Base-by-base conservation (phyloP, 371 early-diverging fungal genomes). In the Rhizopus arrhizus region DNA sequence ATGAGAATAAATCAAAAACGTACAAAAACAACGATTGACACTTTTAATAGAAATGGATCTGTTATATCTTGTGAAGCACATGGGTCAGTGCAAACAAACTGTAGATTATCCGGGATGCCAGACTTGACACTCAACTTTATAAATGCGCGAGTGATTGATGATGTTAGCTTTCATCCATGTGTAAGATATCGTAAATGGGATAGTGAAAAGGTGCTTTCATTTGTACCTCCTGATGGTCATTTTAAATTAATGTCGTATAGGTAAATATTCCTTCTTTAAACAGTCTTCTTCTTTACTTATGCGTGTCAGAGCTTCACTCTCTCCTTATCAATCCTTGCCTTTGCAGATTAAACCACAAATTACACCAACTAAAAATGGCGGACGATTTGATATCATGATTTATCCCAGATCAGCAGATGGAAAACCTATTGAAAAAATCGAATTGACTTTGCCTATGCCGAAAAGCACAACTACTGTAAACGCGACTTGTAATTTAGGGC, bases 211-310 rank as follows among this genome's bases (percentile, higher is more conserved):
- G 75, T 85, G 2, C 72, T 97, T 15, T 92, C 91, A 3, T 97
- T 95, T 83, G 86, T 95, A 4, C 97, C 97, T 13, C 97, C 97
- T 7, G 96, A 97, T 73, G 96, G 95, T 5, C 84, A 84, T 38
- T 95, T 95, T 71, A 92, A 88, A 57, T 82, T 95, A 41, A 90
- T 93, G 86, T 89, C 87, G 10, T 96, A 93, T 68, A 81, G 85
- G 87, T 88, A 74, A 33, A 34, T 13, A 4, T 41, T 22, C 11
- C 35, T 4, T 8, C 35, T 12, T 16, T 33, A 36, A 6, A 33
- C 8, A 51, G 33, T 15, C 7, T 40, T 9, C 11, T 13, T 8
- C 13, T 15, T 16, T 41, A 31, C 16, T 10, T 43, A 5, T 6
- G 38, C n/a, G 13, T 11, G 5, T n/a, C 31, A 85, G 88, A 8